A percentile compares a stretch with the other conserved stretches of the same genome.
These are phyloP conservation scores for Physcia stellaris DNA, from an alignment of 495 filamentous ascomycete species.

Conservation along the genomic window DNA sequence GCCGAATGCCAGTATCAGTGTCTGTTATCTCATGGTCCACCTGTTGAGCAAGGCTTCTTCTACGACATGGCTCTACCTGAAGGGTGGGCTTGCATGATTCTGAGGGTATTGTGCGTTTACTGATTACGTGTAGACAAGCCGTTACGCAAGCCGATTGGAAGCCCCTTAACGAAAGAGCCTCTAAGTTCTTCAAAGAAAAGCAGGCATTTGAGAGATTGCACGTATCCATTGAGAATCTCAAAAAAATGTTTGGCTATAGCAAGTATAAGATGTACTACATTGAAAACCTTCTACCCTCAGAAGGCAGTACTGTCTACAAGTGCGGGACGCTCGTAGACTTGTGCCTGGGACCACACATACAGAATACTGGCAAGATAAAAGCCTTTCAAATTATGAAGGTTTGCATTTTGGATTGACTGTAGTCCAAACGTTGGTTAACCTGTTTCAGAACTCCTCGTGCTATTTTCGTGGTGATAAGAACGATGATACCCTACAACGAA, in stretches of 20 bases:
- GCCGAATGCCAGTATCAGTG: slow-evolving; percentile 81
- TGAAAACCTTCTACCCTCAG: slow-evolving; percentile 76
- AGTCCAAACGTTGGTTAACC: too few relatives aligned
- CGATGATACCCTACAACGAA: slow-evolving; percentile 89
- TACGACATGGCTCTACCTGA: slow-evolving; percentile 89
- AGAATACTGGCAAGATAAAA: slow-evolving; percentile 84
- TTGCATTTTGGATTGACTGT: slow-evolving; percentile 4
- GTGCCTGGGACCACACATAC: slow-evolving; percentile 73
- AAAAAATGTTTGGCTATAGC: slow-evolving; percentile 94
- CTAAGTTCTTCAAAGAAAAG: slow-evolving; percentile 83
- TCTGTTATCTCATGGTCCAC: slow-evolving; percentile 83
- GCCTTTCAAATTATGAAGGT: slow-evolving; percentile 83
- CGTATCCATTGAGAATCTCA: slow-evolving; percentile 75
- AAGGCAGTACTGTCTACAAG: slow-evolving; percentile 85
- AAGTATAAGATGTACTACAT: slow-evolving; percentile 96
- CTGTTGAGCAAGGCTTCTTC: slow-evolving; percentile 88
- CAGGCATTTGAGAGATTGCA: slow-evolving; percentile 86
- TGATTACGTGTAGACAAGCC: slow-evolving; percentile 28
- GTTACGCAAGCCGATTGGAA: slow-evolving; percentile 67
- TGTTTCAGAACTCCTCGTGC: slow-evolving; percentile 74
- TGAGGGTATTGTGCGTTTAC: not conserved
- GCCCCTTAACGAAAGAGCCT: slow-evolving; percentile 60
- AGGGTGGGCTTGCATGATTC: slow-evolving; percentile 25
- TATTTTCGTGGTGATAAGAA: slow-evolving; percentile 90
- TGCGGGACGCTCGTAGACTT: slow-evolving; percentile 71